Conservation (phyloP, 177 flowering plant genomes). For the Vitis hybrid region DNA sequence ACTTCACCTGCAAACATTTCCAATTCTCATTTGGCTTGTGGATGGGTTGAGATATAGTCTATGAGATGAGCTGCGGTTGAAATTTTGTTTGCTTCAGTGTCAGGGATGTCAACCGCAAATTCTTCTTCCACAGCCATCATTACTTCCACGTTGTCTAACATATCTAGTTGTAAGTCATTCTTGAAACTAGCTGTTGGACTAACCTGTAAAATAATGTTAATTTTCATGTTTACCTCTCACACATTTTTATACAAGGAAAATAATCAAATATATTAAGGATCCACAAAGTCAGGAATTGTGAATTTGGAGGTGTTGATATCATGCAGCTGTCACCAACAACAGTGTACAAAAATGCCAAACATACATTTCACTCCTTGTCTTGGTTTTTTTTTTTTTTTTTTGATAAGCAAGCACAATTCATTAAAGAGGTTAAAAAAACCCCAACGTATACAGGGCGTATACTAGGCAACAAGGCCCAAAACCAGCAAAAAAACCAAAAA, state of each 20-base stretch:
- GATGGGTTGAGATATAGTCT: slow-evolving; percentile 23
- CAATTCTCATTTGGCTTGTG: slow-evolving; percentile 26
- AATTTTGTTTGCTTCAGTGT: slow-evolving; percentile 28
- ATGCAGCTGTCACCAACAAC: too few species aligned
- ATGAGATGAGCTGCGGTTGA: slow-evolving; percentile 21
- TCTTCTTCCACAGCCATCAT: slow-evolving; percentile 29
- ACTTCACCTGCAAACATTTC: slow-evolving; percentile 8
- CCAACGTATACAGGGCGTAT: too few species aligned
- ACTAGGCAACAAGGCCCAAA: too few species aligned
- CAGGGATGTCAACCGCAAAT: slow-evolving; percentile 24
- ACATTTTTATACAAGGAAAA: neutral
- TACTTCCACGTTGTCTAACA: slow-evolving; percentile 23
- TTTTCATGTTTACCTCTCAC: neutral
- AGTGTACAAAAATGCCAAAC: too few species aligned
- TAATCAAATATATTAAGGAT: neutral
- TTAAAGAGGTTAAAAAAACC: too few species aligned
- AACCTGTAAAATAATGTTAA: slow-evolving; percentile 10
- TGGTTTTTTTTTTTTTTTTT: too few species aligned
- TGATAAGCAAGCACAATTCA: too few species aligned
- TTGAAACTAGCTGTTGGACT: slow-evolving; percentile 27
- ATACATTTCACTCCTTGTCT: too few species aligned
- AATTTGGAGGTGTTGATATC: neutral
- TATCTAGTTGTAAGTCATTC: slow-evolving; percentile 28
- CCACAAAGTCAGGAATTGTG: too few species aligned
- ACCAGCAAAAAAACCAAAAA: too few species aligned